phyloP scores from a whole-genome alignment of 805 yeast genomes.

The Maudiozyma saulgeensis region DNA sequence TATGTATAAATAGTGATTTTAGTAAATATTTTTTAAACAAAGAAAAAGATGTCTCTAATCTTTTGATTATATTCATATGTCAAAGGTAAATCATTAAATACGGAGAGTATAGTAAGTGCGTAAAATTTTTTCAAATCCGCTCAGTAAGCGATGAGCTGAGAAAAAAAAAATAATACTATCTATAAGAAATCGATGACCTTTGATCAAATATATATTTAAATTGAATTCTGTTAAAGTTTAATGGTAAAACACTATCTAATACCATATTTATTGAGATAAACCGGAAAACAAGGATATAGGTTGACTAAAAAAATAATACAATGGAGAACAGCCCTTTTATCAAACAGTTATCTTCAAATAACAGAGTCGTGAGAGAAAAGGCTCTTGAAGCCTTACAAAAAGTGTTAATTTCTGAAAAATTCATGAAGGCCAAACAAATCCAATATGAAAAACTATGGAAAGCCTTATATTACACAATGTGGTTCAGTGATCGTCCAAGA shows the following conservation, averaged over 20 bases:
- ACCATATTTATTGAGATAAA: neutral
- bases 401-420: conserved; percentile 40
- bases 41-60: too few species aligned
- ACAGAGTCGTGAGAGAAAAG: conserved; percentile 57
- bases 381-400: conserved; percentile 58
- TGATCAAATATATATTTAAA: too few species aligned
- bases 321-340: conserved; percentile 47
- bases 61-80: neutral
- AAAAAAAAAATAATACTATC: neutral
- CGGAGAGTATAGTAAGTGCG: neutral
- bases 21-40: neutral
- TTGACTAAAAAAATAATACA: neutral
- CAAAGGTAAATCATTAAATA: neutral
- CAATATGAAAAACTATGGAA: conserved; percentile 87
- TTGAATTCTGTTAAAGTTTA: too few species aligned
- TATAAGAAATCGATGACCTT: too few species aligned
- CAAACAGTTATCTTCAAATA: conserved; percentile 76
- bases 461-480: conserved; percentile 91
- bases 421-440: conserved; percentile 33
- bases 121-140: conserved; percentile 1
- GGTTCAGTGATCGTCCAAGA: conserved; percentile 90
- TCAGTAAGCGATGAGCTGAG: conserved; percentile 8
- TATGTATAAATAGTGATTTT: conserved; percentile 14
- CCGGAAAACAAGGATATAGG: too few species aligned
- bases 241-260: neutral